Base-by-base conservation (phyloP, 1,284 basidiomycete genomes). In the Cystobasidium slooffiae region DNA sequence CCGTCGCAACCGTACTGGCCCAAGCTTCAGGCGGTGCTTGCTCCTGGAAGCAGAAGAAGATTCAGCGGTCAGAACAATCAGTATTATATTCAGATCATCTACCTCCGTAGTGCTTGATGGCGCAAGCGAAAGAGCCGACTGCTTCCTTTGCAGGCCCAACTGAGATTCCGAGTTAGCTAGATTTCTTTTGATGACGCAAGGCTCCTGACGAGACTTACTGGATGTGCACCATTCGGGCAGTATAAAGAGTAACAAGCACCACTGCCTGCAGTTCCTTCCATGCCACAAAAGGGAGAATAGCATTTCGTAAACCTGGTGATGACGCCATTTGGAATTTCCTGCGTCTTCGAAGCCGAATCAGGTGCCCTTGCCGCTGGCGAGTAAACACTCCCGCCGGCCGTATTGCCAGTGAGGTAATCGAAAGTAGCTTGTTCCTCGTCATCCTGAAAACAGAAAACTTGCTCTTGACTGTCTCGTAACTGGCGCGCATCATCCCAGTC, bases 381-480 rank as follows among this genome's bases (percentile, higher is more conserved):
- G 64, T 67, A 67, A 22, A 47, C 53, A 12, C 49, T 18, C 18
- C 24, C n/a, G 31, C 59, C 49, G 87, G 85, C 79, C 90, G 87
- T 9, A 20, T 76, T 77, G 63, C 80, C 85, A 0, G 85, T 83
- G 75, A 78, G 69, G 10, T 73, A 47, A 59, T 77, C 77, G 18
- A 76, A 52, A 63, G 47, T 39, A 46, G 75, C 61, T 49, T 68
- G 64, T 14, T 83, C 82, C 76, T 89, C 87, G 78, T 97, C 94
- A 76, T 94, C 93, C 82, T 94, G 86, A 84, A 99, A 97, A 87
- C 93, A 94, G 83, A 94, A 97, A 6, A 98, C 94, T 78, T 97
- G 93, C 78, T 97, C 94, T 1, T 94, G 90, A 5, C 93, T 91
- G 80, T 97, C 96, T 74, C 91, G 89, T 58, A 98, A 83, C 46